Base-by-base conservation (phyloP, 768 basidiomycete genomes). In the Auricularia auricula-judae region DNA sequence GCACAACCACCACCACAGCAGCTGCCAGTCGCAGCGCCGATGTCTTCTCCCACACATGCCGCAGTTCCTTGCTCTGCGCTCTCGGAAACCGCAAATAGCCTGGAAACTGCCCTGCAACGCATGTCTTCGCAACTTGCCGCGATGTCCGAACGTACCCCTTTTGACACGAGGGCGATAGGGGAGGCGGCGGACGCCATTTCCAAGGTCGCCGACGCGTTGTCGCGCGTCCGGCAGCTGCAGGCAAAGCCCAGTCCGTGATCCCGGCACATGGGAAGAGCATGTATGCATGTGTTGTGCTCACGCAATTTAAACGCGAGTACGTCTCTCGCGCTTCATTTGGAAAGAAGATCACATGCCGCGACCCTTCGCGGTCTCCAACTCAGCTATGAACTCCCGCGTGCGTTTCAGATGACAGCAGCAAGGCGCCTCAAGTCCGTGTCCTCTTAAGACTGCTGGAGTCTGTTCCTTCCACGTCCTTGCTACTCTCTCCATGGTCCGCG, bases 181-280 rank as follows among this genome's bases (percentile, higher is more conserved):
- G 73, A 76, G 58, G 82, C 82, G 16, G 87, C 88, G n/a, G 87
- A 89, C 67, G 82, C 86, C 1, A 86, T 91, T 36, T 73, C 76
- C 53, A 88, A 88, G 71, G 83, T 87, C 7, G 78, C 82, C 1
- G 79, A 82, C 65, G 87, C 88, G 4, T 74, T 90, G 66, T 74
- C 75, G 8, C 80, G 86, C 65, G 80, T 89, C 63, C 82, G 80
- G 65, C 79, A 84, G 63, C 74, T 89, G 62, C 82, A 51, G 34
- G 51, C 61, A 43, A 47, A 67, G 43, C 39, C 16, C n/a, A 63
- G 47, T 33, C 59, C 21, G 21, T 60, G 47, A 51, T 18, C 47
- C 47, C 18, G 47, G 16, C 47, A 21, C 47, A 16, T 51, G 47
- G 47, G 21, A 42, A 61, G 59, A 23, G 23, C 58, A 39, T 23